Percentiles rank a stretch among this genome's conserved stretches.
Conservation (phyloP, 2,329 filamentous ascomycete genomes). For the Penicillium sp. region DNA sequence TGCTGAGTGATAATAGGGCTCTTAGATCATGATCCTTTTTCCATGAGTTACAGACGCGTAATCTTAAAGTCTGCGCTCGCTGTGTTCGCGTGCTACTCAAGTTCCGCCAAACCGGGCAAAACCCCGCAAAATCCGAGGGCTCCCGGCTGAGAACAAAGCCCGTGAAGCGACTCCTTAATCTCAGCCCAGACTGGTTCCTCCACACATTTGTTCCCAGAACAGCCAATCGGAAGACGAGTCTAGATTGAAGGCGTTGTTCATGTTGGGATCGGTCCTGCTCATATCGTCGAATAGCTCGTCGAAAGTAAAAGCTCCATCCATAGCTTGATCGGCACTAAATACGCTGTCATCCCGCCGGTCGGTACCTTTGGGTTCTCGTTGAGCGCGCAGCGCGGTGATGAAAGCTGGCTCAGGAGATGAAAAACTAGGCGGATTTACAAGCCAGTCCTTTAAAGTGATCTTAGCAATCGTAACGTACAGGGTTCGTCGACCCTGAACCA, state of each 20-base stretch:
- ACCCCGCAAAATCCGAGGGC: background rate
- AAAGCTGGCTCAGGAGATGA: slow-evolving; percentile 15
- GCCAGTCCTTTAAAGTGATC: slow-evolving; percentile 17
- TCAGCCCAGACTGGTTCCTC: background rate
- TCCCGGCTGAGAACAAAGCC: background rate
- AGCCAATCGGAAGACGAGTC: slow-evolving; percentile 8
- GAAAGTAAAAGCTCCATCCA: background rate
- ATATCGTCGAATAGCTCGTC: slow-evolving; percentile 2
- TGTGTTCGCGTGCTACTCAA: background rate
- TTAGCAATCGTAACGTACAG: slow-evolving; percentile 11
- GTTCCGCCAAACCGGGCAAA: background rate
- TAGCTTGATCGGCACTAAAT: background rate
- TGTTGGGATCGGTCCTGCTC: background rate
- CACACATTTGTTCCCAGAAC: slow-evolving; percentile 4
- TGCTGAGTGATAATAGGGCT: background rate
- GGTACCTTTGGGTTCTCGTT: slow-evolving; percentile 3
- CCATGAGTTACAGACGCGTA: background rate
- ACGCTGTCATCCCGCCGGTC: background rate
- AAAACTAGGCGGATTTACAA: slow-evolving; percentile 11
- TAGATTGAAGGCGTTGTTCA: background rate
- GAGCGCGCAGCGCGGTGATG: slow-evolving; percentile 14
- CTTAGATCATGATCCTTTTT: background rate
- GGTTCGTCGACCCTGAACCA: slow-evolving; percentile 31
- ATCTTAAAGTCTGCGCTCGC: background rate
- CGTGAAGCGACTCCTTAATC: background rate